Evolutionary conservation across 2,329 filamentous ascomycete species (phyloP), one percentile per base, ranked within the genome.

Genomic region (Ceratocystiopsis brevicomis): DNA sequence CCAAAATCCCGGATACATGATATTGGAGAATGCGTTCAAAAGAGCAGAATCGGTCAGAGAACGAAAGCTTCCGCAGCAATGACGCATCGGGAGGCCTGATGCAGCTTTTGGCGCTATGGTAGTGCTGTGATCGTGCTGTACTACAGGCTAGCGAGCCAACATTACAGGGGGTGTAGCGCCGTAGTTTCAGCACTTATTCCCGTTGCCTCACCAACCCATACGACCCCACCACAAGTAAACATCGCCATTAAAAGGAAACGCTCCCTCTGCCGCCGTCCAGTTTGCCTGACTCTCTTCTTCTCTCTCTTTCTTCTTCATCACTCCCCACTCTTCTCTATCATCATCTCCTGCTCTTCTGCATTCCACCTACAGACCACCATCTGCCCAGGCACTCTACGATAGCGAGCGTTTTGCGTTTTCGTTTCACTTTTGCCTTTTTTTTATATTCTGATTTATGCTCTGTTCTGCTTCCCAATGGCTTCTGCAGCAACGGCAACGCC

Each of bases 401-500:
- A 30, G 25, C 25, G 25, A 30, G 25, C 54, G 18, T 18, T 38
- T 13, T 13, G 38, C 8, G 17, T 17, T 32, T 34, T 16, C 16
- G 10, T 35, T 39, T 32, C 21, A 9, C 13, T 16, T 21, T 17
- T 2, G 12, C 11, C n/a, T 59, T 61, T 61, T 57, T 19, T 59
- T 61, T 61, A 57, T 30, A 30, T 30, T 6, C 25, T 30, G 25
- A 30, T 30, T 30, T 30, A 30, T 30, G 25, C 10, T 56, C 49
- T 51, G 46, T 50, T 48, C 48, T 54, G 53, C 56, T 54, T 59
- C 62, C 72, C 54, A 60, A 96, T 96, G 88, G 85, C 88, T 60
- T 81, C 65, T 47, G 61, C 79, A 61, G 66, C 73, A 61, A 67
- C 75, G 58, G 76, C 25, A 56, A 96, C 90, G 48, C 90, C 90